These are phyloP conservation scores for Pelargonium myrrhifolium DNA, from an alignment of 441 rosid species.

Conservation along the genomic window DNA sequence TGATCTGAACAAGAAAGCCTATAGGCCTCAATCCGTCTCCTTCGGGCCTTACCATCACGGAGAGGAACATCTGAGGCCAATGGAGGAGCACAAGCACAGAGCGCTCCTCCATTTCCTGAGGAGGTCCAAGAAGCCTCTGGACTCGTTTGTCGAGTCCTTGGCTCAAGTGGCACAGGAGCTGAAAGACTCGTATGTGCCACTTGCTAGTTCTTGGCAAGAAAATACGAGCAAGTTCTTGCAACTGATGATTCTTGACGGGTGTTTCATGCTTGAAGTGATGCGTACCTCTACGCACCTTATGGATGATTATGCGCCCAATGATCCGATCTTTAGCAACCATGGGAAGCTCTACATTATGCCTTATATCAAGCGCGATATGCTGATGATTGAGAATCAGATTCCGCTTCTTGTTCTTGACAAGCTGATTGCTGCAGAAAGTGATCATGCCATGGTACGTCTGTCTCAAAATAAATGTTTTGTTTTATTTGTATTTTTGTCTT, in stretches of 20 bases:
- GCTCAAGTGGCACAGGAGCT: not conserved
- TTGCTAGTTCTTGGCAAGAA: not conserved
- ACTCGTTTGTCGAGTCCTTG: not conserved
- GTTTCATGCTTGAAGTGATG: not conserved
- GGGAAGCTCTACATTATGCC: constrained; percentile 1
- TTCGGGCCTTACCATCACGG: constrained; percentile 2
- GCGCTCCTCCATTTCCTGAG: not conserved
- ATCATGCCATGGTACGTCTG: too few species aligned
- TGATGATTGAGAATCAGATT: not conserved
- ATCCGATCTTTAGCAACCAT: not conserved
- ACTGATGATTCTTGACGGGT: not conserved
- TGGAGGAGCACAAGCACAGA: constrained; percentile 7
- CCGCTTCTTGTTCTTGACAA: not conserved
- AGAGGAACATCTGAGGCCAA: not conserved
- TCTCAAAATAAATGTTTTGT: too few species aligned
- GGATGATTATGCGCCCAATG: not conserved
- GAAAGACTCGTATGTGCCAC: not conserved
- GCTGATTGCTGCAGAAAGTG: not conserved
- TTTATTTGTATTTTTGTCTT: too few species aligned
- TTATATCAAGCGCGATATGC: not conserved
- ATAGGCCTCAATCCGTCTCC: constrained; percentile 1
- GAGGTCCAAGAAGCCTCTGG: not conserved
- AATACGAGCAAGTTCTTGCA: not conserved
- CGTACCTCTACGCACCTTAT: not conserved
- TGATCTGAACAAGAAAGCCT: not conserved